phyloP scores from a whole-genome alignment of 164 flowering plant genomes.

The Annona squamosa region DNA sequence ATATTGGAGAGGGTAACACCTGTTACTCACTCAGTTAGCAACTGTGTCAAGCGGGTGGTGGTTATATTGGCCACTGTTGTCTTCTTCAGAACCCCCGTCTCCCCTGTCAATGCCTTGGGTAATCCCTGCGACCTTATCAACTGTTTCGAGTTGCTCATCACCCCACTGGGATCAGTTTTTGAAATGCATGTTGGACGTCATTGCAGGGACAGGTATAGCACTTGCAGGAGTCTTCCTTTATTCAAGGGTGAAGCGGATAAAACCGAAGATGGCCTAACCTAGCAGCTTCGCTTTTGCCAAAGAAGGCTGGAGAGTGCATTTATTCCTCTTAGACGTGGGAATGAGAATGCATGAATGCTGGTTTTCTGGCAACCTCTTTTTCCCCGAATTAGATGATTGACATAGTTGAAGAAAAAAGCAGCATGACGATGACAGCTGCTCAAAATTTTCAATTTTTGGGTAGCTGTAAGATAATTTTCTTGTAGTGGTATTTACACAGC shows the following conservation, averaged over 20 bases:
- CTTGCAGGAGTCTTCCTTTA: constrained; percentile 93
- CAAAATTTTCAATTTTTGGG: too few species aligned
- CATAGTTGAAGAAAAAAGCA: too few species aligned
- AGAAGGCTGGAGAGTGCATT: not conserved
- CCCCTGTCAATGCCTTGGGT: constrained; percentile 76
- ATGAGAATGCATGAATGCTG: too few species aligned
- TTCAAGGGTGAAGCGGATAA: constrained; percentile 77
- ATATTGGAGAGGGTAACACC: constrained; percentile 88
- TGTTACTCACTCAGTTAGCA: constrained; percentile 93
- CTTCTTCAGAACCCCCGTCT: constrained; percentile 84
- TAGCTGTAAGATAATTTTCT: too few species aligned
- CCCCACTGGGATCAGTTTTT: not conserved
- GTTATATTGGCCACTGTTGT: constrained; percentile 85
- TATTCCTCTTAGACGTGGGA: too few species aligned
- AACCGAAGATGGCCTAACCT: constrained; percentile 42
- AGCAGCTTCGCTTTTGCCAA: not conserved
- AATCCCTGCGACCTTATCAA: constrained; percentile 5
- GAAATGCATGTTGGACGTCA: constrained; percentile 4
- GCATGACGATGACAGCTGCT: too few species aligned
- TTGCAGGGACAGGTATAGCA: constrained; percentile 83
- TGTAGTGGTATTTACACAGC: too few species aligned
- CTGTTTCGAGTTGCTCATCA: not conserved
- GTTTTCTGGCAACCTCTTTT: too few species aligned
- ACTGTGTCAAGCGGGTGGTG: constrained; percentile 95
- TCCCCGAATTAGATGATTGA: too few species aligned